A percentile compares a stretch with the other conserved stretches of the same genome.
These are phyloP conservation scores for Parachaetomium inaequale DNA, from an alignment of 495 filamentous ascomycete genomes.

Conservation along the genomic window DNA sequence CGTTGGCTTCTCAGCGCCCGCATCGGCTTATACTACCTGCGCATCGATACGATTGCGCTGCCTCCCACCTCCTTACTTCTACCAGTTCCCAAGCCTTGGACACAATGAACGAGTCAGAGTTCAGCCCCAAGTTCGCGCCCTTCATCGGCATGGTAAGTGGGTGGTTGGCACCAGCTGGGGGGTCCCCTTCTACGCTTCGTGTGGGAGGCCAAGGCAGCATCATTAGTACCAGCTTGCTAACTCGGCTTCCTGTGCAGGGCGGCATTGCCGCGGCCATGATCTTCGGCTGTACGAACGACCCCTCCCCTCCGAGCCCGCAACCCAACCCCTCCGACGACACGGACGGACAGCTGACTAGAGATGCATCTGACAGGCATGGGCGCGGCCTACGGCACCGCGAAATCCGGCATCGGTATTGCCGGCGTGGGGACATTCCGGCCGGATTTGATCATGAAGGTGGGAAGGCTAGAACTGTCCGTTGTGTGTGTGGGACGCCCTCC, in stretches of 20 bases:
- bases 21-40: background rate
- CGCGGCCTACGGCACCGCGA: constrained; percentile 95
- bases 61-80: background rate
- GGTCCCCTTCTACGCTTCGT: background rate
- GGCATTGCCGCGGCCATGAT: constrained; percentile 92
- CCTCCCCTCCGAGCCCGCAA: constrained; percentile 11
- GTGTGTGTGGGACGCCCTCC: background rate
- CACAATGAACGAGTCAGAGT: constrained; percentile 64
- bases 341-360: constrained; percentile 28
- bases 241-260: constrained; percentile 49
- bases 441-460: constrained; percentile 97
- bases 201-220: background rate
- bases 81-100: background rate
- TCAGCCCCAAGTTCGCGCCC: constrained; percentile 85
- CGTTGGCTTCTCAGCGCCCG: background rate
- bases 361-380: constrained; percentile 62
- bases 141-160: constrained; percentile 90
- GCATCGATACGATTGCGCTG: background rate
- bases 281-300: constrained; percentile 73
- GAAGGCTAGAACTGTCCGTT: constrained; percentile 5
- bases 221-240: constrained; percentile 33
- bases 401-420: constrained; percentile 93
- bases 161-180: background rate
- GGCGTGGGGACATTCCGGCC: constrained; percentile 90
- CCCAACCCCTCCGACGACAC: background rate